Evolutionary conservation across 768 basidiomycete species (phyloP), one percentile per base, ranked within the genome.

Genomic region (Tricholomella constricta): DNA sequence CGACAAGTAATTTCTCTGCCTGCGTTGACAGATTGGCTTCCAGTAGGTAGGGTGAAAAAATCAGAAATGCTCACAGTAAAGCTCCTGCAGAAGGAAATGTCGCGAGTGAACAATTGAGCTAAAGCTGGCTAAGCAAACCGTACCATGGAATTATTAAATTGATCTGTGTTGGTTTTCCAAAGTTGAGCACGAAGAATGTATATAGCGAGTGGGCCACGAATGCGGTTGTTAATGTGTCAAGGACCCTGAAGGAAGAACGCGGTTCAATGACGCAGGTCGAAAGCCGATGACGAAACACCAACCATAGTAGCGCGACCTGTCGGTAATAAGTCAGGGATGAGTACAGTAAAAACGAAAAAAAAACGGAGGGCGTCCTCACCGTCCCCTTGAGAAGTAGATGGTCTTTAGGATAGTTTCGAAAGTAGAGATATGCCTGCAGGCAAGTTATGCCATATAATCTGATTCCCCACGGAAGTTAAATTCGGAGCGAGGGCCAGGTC

Each of bases 381-480:
- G 52, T 53, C 19, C 19, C 27, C 41, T 47, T 46, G n/a, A 53
- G 45, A 2, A 46, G 27, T n/a, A 10, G 3, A 19, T 34, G 27
- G 38, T 53, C 52, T 42, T 53, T 45, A 11, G 45, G 45, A 42
- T 53, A 53, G 20, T 40, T 38, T 10, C 52, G 52, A 42, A 32
- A 53, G 34, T 53, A 53, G 7, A 53, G 36, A 22, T 53, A 53
- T 5, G 45, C 32, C 26, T 53, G 52, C 45, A 53, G 25, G 20
- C 52, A 53, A 20, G 52, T 53, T 46, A 53, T 53, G 20, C 52
- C 52, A 23, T 53, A 53, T 8, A 53, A 36, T 22, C 52, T 53
- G 10, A 22, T 22, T 31, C n/a, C n/a, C n/a, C n/a, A n/a, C n/a
- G n/a, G n/a, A n/a, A n/a, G n/a, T n/a, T n/a, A n/a, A n/a, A n/a